A percentile compares a stretch with the other conserved stretches of the same genome.
phyloP scores from a whole-genome alignment of 495 filamentous ascomycete species.

The Hypoxylon crocopeplum region DNA sequence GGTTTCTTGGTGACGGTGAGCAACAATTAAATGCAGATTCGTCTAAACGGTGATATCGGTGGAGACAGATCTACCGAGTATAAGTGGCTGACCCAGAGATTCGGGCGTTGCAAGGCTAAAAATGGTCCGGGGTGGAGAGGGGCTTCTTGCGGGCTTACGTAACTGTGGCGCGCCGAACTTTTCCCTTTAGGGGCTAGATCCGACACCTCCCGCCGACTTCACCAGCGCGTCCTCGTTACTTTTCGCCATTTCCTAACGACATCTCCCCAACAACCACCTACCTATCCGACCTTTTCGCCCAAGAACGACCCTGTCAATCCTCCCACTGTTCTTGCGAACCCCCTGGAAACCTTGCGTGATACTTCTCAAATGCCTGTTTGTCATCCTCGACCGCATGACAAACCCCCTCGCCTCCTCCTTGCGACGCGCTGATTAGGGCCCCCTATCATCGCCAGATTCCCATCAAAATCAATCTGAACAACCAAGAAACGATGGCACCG shows the following conservation, averaged over 20 bases:
- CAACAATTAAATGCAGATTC: too few relatives aligned
- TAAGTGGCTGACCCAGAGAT: constrained; percentile 30
- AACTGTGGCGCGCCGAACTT: constrained; percentile 35
- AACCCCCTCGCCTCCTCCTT: constrained; percentile 42
- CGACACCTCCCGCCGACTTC: constrained; percentile 39
- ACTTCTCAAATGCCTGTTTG: constrained; percentile 45
- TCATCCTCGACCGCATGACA: constrained; percentile 33
- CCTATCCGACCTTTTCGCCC: constrained; percentile 2
- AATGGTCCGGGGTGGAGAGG: constrained; percentile 33
- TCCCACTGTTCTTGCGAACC: not conserved
- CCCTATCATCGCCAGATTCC: constrained; percentile 35
- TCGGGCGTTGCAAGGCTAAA: constrained; percentile 14
- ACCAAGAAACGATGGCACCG: constrained; percentile 47
- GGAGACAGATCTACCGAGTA: constrained; percentile 19
- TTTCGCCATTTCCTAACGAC: constrained; percentile 35
- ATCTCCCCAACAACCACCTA: constrained; percentile 23
- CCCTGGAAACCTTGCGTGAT: not conserved
- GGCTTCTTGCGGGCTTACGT: constrained; percentile 30
- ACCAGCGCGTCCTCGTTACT: constrained; percentile 38
- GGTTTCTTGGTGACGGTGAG: too few relatives aligned
- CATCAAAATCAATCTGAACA: constrained; percentile 25
- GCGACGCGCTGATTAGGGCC: constrained; percentile 45
- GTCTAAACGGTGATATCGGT: constrained; percentile 15
- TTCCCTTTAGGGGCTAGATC: constrained; percentile 37
- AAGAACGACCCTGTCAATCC: not conserved